Evolutionary conservation across 164 flowering plant genomes (phyloP).

Genomic region (Nymphaea colorata): DNA sequence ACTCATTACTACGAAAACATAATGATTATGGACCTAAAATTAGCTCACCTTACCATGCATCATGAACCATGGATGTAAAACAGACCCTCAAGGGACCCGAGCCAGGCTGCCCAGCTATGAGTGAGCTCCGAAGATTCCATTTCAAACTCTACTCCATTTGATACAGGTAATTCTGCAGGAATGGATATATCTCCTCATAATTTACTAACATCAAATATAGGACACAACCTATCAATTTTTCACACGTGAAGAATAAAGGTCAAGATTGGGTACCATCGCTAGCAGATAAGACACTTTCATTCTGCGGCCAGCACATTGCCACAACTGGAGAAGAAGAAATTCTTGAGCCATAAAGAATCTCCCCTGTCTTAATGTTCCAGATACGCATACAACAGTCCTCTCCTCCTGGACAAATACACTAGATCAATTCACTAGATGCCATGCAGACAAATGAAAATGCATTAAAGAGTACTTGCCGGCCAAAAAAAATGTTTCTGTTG

Average conservation of each 20-base stretch:
- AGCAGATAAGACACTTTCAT: slow-evolving; percentile 11
- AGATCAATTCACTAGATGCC: too few species aligned
- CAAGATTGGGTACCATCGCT: too few species aligned
- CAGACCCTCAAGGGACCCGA: slow-evolving; percentile 56
- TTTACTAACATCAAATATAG: too few species aligned
- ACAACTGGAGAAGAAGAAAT: slow-evolving; percentile 36
- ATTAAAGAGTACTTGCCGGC: slow-evolving; percentile 39
- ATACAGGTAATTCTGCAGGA: slow-evolving; percentile 9
- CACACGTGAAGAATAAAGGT: too few species aligned
- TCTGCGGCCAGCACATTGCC: slow-evolving; percentile 40
- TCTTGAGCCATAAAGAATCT: slow-evolving; percentile 45
- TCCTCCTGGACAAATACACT: slow-evolving; percentile 41
- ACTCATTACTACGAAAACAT: too few species aligned
- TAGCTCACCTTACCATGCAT: not conserved
- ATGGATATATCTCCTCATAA: too few species aligned
- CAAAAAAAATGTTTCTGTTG: slow-evolving; percentile 59
- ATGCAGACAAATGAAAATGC: too few species aligned
- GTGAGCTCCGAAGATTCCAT: slow-evolving; percentile 4
- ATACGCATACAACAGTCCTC: slow-evolving; percentile 59
- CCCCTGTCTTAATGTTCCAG: slow-evolving; percentile 81
- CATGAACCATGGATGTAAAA: slow-evolving; percentile 29
- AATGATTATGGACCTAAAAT: too few species aligned
- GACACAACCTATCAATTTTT: too few species aligned
- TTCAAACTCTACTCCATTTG: slow-evolving; percentile 3
- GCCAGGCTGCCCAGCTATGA: slow-evolving; percentile 47